These are phyloP conservation scores for Babesia caballi DNA, from an alignment of 169 alveolate species.

Conservation along the genomic window DNA sequence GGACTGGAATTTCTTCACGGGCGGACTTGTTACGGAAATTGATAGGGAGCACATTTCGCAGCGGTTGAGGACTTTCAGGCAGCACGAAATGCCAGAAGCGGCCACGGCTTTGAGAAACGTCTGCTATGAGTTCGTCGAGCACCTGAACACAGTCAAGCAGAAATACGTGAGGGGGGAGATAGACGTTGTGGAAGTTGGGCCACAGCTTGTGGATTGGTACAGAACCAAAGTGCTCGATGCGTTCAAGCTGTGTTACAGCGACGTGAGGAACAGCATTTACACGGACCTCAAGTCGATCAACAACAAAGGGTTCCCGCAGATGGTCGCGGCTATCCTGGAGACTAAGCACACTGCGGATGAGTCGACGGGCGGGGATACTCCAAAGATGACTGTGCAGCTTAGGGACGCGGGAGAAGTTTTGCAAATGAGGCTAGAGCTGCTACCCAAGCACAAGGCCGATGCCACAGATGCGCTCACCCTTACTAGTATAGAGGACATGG, in stretches of 20 bases:
- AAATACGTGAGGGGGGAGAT: not conserved
- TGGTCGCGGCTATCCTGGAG: not conserved
- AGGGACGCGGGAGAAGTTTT: not conserved
- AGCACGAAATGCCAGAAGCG: not conserved
- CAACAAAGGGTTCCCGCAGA: constrained; percentile 15
- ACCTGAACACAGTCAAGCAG: not conserved
- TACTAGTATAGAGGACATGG: constrained; percentile 22
- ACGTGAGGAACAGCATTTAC: constrained; percentile 6
- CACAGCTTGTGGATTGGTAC: not conserved
- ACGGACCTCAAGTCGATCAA: not conserved
- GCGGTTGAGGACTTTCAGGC: not conserved
- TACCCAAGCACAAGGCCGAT: constrained; percentile 12
- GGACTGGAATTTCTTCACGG: constrained; percentile 51
- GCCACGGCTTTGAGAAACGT: not conserved
- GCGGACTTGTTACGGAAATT: constrained; percentile 30
- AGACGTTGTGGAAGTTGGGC: not conserved
- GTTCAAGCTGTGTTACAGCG: not conserved
- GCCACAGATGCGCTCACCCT: constrained; percentile 6
- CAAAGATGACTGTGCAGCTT: not conserved
- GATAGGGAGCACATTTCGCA: constrained; percentile 1
- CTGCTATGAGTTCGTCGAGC: not conserved
- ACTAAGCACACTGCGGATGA: not conserved
- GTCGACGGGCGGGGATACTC: not conserved
- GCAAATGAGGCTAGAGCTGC: constrained; percentile 14
- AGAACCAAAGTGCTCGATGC: not conserved